These are phyloP conservation scores for Pyricularia grisea DNA, from an alignment of 2,329 filamentous ascomycete genomes.

Conservation along the genomic window DNA sequence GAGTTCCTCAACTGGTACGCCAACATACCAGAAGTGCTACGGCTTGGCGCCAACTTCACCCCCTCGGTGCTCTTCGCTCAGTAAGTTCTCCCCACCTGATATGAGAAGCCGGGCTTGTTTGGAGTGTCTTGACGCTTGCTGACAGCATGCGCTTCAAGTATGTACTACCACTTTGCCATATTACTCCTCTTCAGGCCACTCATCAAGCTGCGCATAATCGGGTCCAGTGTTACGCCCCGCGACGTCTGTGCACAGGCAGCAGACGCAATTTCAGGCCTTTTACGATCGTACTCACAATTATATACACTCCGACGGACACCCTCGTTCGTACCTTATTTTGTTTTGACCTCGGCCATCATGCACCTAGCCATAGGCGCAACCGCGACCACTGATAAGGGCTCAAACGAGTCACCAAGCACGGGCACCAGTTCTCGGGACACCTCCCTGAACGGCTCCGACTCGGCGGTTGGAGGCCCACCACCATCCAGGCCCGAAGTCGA, in stretches of 20 bases:
- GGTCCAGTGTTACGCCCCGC: conserved; percentile 52
- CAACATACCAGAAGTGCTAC: conserved; percentile 52
- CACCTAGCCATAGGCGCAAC: conserved; percentile 44
- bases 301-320: conserved; percentile 50
- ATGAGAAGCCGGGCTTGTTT: neutral
- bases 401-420: neutral
- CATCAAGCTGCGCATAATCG: conserved; percentile 54
- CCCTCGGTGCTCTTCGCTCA: conserved; percentile 66
- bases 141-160: conserved; percentile 28
- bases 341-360: conserved; percentile 52
- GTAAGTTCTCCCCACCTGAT: conserved; percentile 34
- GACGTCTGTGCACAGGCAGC: conserved; percentile 57
- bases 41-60: conserved; percentile 59
- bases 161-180: conserved; percentile 65
- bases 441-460: conserved; percentile 10
- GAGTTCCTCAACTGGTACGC: conserved; percentile 66
- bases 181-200: conserved; percentile 66
- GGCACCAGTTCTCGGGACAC: neutral
- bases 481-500: neutral
- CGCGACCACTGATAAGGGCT: neutral
- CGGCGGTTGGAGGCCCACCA: conserved; percentile 2
- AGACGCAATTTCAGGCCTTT: conserved; percentile 46
- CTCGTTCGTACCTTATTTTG: conserved; percentile 53
- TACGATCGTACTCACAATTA: conserved; percentile 47
- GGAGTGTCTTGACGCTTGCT: neutral